phyloP scores from a whole-genome alignment of 2,329 filamentous ascomycete genomes.

The Stylonectria norvegica region DNA sequence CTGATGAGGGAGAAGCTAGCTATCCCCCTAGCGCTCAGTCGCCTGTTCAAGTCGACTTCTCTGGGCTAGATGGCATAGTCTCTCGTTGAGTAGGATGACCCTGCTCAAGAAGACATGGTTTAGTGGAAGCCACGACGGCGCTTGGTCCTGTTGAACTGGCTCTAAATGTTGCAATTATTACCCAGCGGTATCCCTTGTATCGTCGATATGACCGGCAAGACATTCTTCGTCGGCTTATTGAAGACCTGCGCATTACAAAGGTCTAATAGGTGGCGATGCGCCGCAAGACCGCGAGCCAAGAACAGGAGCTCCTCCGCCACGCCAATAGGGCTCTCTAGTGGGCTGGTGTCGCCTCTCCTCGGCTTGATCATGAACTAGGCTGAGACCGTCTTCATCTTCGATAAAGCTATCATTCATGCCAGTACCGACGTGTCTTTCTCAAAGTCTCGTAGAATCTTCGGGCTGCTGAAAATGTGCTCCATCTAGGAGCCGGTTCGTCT shows the following conservation, averaged over 20 bases:
- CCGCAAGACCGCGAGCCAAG: constrained; percentile 1
- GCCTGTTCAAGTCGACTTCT: constrained; percentile 38
- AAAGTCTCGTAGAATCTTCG: constrained; percentile 30
- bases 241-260: constrained; percentile 27
- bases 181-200: not conserved
- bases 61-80: constrained; percentile 37
- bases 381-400: constrained; percentile 25
- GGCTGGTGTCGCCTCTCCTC: constrained; percentile 33
- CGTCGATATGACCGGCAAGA: constrained; percentile 16
- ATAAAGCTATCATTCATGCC: constrained; percentile 50
- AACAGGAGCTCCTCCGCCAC: not conserved
- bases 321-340: constrained; percentile 37
- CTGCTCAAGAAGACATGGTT: constrained; percentile 1
- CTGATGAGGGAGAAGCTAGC: constrained; percentile 24
- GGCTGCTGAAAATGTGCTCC: constrained; percentile 27
- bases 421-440: constrained; percentile 36
- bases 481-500: constrained; percentile 25
- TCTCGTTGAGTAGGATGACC: not conserved
- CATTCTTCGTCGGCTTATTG: constrained; percentile 36
- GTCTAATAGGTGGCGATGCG: constrained; percentile 46
- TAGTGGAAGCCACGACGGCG: constrained; percentile 7
- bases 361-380: constrained; percentile 35
- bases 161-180: not conserved
- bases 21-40: constrained; percentile 29
- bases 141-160: not conserved